Evolutionary conservation across 345 rosid species (phyloP).

Genomic region (Sisymbrium altissimum): DNA sequence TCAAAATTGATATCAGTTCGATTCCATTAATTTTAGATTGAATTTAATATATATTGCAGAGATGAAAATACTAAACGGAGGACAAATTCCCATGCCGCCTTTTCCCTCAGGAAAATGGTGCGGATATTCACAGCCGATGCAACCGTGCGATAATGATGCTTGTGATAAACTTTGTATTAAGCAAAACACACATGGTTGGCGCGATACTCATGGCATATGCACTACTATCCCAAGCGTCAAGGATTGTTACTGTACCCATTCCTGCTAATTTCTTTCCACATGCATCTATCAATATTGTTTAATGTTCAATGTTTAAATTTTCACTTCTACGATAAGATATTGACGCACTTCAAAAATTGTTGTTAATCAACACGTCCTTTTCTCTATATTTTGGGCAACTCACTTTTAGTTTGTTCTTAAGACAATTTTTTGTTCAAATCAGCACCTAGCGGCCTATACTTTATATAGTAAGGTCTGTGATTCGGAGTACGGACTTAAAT

Average conservation of each 20-base stretch:
- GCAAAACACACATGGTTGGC: background rate
- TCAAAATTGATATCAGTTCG: too few relatives aligned
- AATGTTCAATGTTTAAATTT: background rate
- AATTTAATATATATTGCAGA: background rate
- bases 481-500: background rate
- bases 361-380: background rate
- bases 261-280: conserved; percentile 2
- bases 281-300: background rate
- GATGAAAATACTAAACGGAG: background rate
- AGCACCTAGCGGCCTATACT: background rate
- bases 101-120: conserved; percentile 4
- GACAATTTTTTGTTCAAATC: background rate
- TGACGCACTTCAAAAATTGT: background rate
- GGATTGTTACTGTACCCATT: conserved; percentile 21
- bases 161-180: background rate
- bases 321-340: background rate
- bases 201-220: background rate
- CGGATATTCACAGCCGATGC: background rate
- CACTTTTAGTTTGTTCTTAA: background rate
- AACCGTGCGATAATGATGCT: background rate
- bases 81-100: background rate
- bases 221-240: background rate
- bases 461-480: background rate
- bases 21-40: too few relatives aligned
- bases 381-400: background rate